Percentiles rank a stretch among this genome's conserved stretches.
These are phyloP conservation scores for Ilyonectria robusta DNA, from an alignment of 2,329 filamentous ascomycete genomes.

Conservation along the genomic window DNA sequence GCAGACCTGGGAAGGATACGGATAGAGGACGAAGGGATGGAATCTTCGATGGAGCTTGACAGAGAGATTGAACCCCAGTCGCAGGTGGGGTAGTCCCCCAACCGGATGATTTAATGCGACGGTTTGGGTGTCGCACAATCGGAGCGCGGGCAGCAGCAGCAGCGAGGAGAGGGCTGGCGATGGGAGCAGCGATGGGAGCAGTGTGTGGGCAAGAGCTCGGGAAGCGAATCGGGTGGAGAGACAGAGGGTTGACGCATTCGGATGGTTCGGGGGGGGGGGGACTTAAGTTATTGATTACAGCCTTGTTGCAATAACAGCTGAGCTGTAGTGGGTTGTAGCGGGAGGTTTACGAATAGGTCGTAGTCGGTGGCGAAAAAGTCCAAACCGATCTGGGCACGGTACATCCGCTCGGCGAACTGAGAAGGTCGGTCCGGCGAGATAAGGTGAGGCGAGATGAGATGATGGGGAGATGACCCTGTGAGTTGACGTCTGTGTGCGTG, in stretches of 20 bases:
- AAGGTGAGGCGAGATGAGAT: constrained; percentile 28
- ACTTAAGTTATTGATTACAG: background rate
- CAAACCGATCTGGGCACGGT: constrained; percentile 1
- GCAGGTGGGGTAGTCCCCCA: constrained; percentile 23
- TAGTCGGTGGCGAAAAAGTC: background rate
- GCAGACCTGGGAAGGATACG: constrained; percentile 23
- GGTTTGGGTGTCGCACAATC: constrained; percentile 22
- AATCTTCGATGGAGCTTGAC: constrained; percentile 28
- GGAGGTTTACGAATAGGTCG: constrained; percentile 4
- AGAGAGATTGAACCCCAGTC: constrained; percentile 25
- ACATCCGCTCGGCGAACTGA: background rate
- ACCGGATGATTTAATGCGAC: constrained; percentile 21
- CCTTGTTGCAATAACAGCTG: background rate
- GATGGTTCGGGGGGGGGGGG: background rate
- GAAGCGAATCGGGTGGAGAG: background rate
- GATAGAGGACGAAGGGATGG: constrained; percentile 27
- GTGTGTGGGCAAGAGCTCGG: background rate
- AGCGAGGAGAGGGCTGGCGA: background rate
- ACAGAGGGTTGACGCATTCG: background rate
- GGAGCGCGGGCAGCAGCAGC: constrained; percentile 10
- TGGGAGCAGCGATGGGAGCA: too few relatives aligned
- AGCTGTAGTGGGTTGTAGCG: background rate
- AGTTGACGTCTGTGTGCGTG: constrained; percentile 8
- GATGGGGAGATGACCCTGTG: background rate
- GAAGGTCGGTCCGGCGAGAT: constrained; percentile 11